Conservation (phyloP, 495 filamentous ascomycete species). For the Trichoderma virens region DNA sequence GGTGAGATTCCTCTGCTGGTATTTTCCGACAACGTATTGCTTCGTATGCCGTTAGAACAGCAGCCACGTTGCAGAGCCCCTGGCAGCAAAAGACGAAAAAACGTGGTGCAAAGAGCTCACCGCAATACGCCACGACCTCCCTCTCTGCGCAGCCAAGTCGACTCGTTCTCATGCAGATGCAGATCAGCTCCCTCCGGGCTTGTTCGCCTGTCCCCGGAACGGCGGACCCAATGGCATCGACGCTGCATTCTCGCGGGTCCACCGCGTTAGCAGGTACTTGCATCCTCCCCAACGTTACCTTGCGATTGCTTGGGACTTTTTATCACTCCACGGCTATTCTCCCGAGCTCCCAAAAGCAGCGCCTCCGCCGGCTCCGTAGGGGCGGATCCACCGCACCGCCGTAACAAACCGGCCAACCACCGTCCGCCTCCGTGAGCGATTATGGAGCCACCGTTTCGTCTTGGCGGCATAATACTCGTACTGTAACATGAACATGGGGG, state of each 20-base stretch:
- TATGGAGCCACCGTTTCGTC: conserved; percentile 6
- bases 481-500: neutral
- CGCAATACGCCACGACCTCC: neutral
- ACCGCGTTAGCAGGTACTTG: conserved; percentile 5
- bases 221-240: neutral
- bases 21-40: neutral
- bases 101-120: neutral
- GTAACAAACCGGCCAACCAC: neutral
- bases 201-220: neutral
- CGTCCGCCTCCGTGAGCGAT: neutral
- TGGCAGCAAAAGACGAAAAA: neutral
- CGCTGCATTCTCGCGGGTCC: neutral
- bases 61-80: neutral
- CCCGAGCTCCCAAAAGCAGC: conserved; percentile 3
- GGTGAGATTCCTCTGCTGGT: neutral
- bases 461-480: neutral
- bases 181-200: neutral
- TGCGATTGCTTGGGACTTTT: neutral
- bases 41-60: neutral
- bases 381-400: neutral
- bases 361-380: neutral
- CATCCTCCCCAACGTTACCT: neutral
- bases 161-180: neutral
- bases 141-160: neutral
- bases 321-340: neutral